Evolutionary conservation across 1,284 basidiomycete genomes (phyloP).

Genomic region (Thecaphora thlaspeos): DNA sequence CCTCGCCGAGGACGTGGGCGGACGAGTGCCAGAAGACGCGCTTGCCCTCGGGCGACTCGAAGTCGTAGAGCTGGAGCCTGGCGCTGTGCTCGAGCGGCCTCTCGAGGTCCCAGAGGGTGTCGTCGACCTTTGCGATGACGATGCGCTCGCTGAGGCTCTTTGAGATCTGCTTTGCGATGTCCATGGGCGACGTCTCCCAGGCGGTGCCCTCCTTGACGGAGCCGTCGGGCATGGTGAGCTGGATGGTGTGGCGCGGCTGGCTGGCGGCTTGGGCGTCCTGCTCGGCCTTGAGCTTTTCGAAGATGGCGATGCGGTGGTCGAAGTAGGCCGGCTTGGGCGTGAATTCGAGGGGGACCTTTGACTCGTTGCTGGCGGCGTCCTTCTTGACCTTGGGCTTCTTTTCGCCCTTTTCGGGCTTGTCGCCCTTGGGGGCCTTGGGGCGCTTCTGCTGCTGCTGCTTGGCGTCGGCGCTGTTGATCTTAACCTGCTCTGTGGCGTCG

Average conservation of each 20-base stretch:
- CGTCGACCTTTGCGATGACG: conserved; percentile 94
- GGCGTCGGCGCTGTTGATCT: conserved; percentile 21
- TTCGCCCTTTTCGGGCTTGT: conserved; percentile 26
- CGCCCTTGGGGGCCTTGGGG: conserved; percentile 12
- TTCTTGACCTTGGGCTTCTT: conserved; percentile 43
- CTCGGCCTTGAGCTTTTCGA: conserved; percentile 83
- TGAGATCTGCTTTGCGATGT: conserved; percentile 81
- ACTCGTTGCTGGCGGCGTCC: conserved; percentile 23
- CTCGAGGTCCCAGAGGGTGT: conserved; percentile 88
- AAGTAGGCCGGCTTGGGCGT: conserved; percentile 83
- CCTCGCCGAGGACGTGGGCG: conserved; percentile 97
- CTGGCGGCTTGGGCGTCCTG: conserved; percentile 77
- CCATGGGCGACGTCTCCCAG: conserved; percentile 96
- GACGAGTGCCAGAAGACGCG: conserved; percentile 98
- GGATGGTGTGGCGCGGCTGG: conserved; percentile 82
- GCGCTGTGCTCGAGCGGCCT: conserved; percentile 82
- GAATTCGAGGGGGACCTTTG: conserved; percentile 61
- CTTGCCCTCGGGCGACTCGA: conserved; percentile 85
- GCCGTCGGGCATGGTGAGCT: conserved; percentile 83
- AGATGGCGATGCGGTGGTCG: conserved; percentile 84
- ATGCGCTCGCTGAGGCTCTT: conserved; percentile 84
- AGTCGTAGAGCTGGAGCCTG: conserved; percentile 84
- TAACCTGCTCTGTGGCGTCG: conserved; percentile 31
- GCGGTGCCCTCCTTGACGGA: conserved; percentile 76
- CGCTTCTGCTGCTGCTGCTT: conserved; percentile 21